phyloP scores from a whole-genome alignment of 2,329 filamentous ascomycete genomes.

The Botryosphaeria dothidea region DNA sequence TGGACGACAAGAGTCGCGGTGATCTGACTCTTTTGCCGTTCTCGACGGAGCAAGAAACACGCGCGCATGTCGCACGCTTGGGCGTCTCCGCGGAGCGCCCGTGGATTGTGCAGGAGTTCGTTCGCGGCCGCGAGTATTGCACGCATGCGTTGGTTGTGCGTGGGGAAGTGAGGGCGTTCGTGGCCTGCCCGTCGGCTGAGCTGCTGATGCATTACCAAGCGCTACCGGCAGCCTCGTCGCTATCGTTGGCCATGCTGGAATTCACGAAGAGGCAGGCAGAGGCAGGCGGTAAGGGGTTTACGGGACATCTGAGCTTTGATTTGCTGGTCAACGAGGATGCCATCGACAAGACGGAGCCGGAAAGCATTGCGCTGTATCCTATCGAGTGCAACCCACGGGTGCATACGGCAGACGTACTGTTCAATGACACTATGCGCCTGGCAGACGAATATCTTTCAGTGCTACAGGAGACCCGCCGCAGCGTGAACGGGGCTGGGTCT shows the following conservation, averaged over 20 bases:
- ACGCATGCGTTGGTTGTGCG: slow-evolving; percentile 69
- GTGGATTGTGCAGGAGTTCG: slow-evolving; percentile 71
- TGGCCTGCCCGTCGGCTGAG: slow-evolving; percentile 64
- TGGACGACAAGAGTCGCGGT: slow-evolving; percentile 61
- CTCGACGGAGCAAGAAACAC: slow-evolving; percentile 54
- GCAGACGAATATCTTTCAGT: slow-evolving; percentile 56
- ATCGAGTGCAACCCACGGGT: slow-evolving; percentile 73
- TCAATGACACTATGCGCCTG: slow-evolving; percentile 48
- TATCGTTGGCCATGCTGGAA: slow-evolving; percentile 61
- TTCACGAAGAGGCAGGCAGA: slow-evolving; percentile 64
- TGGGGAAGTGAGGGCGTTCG: slow-evolving; percentile 66
- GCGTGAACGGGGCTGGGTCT: slow-evolving; percentile 21
- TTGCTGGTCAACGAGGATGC: slow-evolving; percentile 62
- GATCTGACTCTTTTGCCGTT: slow-evolving; percentile 68
- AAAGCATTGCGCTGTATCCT: slow-evolving; percentile 54
- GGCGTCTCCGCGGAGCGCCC: slow-evolving; percentile 56
- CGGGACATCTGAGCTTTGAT: slow-evolving; percentile 72
- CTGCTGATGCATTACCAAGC: slow-evolving; percentile 67
- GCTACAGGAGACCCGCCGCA: slow-evolving; percentile 34
- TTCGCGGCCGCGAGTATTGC: slow-evolving; percentile 67
- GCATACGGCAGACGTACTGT: slow-evolving; percentile 67
- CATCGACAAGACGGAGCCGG: slow-evolving; percentile 27
- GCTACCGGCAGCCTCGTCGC: slow-evolving; percentile 54
- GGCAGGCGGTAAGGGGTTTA: slow-evolving; percentile 54
- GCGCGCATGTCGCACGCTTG: slow-evolving; percentile 55